Conservation (phyloP, 169 alveolate genomes). For the Eimeria sp. region DNA sequence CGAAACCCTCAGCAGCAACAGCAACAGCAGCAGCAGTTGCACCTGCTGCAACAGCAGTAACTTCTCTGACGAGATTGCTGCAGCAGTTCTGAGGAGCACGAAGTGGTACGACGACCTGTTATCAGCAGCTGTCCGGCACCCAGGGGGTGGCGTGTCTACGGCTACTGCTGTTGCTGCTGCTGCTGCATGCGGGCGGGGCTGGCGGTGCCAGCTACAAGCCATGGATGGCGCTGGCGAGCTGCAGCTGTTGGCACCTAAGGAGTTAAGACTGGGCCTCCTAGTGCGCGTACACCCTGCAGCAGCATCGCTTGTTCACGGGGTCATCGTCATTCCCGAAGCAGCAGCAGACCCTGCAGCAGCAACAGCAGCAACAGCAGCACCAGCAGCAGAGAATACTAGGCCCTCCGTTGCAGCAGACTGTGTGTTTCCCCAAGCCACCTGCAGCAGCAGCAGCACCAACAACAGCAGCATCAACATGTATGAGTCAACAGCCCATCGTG, state of each 20-base stretch:
- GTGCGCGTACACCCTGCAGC: slow-evolving; percentile 80
- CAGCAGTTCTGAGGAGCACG: slow-evolving; percentile 61
- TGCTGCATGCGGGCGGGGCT: slow-evolving; percentile 37
- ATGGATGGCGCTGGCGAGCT: background rate
- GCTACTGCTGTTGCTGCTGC: slow-evolving; percentile 35
- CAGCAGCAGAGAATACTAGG: background rate
- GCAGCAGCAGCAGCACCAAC: slow-evolving; percentile 1
- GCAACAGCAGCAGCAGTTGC: slow-evolving; percentile 55
- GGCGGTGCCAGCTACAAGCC: slow-evolving; percentile 39
- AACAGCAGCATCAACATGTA: slow-evolving; percentile 25
- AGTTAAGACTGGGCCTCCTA: slow-evolving; percentile 63
- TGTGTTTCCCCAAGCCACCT: background rate
- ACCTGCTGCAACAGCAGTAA: slow-evolving; percentile 56
- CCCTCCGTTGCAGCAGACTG: background rate
- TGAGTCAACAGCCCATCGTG: background rate
- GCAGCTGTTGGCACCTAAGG: slow-evolving; percentile 60
- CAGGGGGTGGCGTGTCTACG: slow-evolving; percentile 2
- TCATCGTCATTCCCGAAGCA: slow-evolving; percentile 27
- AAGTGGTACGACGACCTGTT: slow-evolving; percentile 75
- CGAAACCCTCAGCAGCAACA: background rate
- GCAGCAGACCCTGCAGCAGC: slow-evolving; percentile 39
- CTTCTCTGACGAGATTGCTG: slow-evolving; percentile 65
- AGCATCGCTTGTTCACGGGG: slow-evolving; percentile 30
- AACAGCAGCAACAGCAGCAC: slow-evolving; percentile 7
- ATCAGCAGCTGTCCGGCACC: slow-evolving; percentile 67